Base-by-base conservation (phyloP, 345 rosid genomes). In the Salix dunnii region DNA sequence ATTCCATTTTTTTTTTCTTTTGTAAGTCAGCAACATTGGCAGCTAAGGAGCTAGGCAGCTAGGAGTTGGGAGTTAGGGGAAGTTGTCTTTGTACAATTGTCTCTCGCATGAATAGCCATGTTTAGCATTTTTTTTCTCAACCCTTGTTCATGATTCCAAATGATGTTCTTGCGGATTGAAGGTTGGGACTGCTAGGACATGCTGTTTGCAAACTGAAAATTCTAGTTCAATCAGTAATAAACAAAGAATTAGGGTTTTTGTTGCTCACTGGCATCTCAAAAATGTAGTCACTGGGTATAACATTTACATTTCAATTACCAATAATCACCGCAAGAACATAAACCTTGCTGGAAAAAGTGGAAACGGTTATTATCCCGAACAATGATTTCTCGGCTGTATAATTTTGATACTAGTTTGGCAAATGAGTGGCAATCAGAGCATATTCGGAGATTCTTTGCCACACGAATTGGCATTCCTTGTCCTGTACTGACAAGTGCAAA, bases 381-480 rank as follows among this genome's bases (percentile, higher is more conserved):
- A 36, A 84, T 58, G 74, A 91, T 88, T 79, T 88, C 87, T 72
- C 91, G 55, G 48, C 74, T 76, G 65, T 88, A 88, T 28, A 71
- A 71, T 78, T 78, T 78, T 21, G 91, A 88, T 63, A 81, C 88
- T 12, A 76, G 62, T 72, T 85, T 88, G 20, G 91, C 88, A 73
- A 84, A 91, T 46, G 89, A 75, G 63, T 88, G 93, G 74, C 91
- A 89, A 66, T 91, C 91, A 8, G 85, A 85, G 72, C 95, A 91
- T 68, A 80, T 85, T 63, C 90, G 81, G 23, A 91, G 84, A 77
- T 91, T 89, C 87, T 88, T 91, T 2, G 84, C 88, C 20, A 91
- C 79, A 43, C 80, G 83, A 58, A 91, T 76, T 23, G 85, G 79
- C 74, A 74, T 81, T 67, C 80, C 82, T 74, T 84, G 85, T 28